Percentiles rank a stretch among this genome's conserved stretches.
These are phyloP conservation scores for Pseudonitzschia pungens DNA, from an alignment of 108 stramenopile species.

Conservation along the genomic window DNA sequence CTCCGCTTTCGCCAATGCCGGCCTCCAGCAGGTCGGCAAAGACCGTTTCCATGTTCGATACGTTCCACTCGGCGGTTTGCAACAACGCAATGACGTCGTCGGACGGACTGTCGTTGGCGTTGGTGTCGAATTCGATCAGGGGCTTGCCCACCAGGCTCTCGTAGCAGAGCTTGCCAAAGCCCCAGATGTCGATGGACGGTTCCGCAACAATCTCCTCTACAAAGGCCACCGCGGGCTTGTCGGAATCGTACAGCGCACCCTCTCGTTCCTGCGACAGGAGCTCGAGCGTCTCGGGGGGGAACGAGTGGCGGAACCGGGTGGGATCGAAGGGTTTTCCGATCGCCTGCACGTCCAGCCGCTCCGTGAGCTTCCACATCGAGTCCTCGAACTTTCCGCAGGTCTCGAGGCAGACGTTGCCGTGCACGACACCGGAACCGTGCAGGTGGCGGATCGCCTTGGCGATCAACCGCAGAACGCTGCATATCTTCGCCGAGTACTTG, in stretches of 20 bases:
- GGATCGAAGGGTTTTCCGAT: conserved; percentile 46
- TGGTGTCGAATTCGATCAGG: conserved; percentile 47
- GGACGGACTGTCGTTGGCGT: conserved; percentile 18
- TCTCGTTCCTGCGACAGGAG: background rate
- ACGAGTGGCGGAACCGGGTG: conserved; percentile 42
- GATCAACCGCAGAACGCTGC: conserved; percentile 55
- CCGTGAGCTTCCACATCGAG: conserved; percentile 65
- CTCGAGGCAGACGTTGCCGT: conserved; percentile 57
- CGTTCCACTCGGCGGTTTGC: conserved; percentile 45
- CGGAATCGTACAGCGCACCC: conserved; percentile 25
- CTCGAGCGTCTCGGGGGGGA: conserved; percentile 69
- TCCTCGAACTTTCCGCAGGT: conserved; percentile 72
- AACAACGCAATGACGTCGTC: conserved; percentile 33
- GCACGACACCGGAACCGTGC: conserved; percentile 65
- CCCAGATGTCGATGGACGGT: conserved; percentile 73
- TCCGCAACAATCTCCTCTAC: conserved; percentile 29
- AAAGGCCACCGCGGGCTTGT: conserved; percentile 24
- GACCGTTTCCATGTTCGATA: conserved; percentile 39
- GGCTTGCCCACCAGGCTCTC: conserved; percentile 76
- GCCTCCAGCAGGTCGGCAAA: conserved; percentile 37
- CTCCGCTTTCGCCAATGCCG: conserved; percentile 51
- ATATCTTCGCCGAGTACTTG: conserved; percentile 61
- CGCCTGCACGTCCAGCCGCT: conserved; percentile 46
- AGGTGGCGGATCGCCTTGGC: conserved; percentile 61
- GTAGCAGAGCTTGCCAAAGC: conserved; percentile 75